Conservation (phyloP, 805 yeast genomes). For the Hermanozyma aechmeae region DNA sequence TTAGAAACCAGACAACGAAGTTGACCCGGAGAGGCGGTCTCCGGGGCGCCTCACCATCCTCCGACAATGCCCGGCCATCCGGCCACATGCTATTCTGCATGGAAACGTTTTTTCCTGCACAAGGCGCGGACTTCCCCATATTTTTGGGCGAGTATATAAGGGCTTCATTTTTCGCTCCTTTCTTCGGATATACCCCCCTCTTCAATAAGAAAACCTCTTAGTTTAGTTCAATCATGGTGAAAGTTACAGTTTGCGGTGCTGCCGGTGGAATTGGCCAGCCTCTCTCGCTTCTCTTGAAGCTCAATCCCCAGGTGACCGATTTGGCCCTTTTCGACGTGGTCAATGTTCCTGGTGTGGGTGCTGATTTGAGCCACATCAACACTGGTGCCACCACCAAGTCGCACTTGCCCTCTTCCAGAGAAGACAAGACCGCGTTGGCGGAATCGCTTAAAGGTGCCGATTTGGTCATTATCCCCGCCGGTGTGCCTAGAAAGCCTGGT, state of each 20-base stretch:
- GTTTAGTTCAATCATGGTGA: slow-evolving; percentile 31
- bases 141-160: too few species aligned
- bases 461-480: slow-evolving; percentile 65
- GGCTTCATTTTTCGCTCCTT: too few species aligned
- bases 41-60: too few species aligned
- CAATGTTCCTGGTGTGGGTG: slow-evolving; percentile 77
- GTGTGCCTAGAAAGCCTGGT: slow-evolving; percentile 90
- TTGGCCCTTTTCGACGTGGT: slow-evolving; percentile 81
- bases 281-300: slow-evolving; percentile 68
- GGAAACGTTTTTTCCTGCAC: too few species aligned
- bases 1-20: too few species aligned
- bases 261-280: slow-evolving; percentile 97
- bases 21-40: too few species aligned
- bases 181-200: too few species aligned
- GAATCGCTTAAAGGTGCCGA: slow-evolving; percentile 37
- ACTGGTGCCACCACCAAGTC: slow-evolving; percentile 54
- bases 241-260: slow-evolving; percentile 84
- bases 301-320: slow-evolving; percentile 52
- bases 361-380: slow-evolving; percentile 79
- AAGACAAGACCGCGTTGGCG: slow-evolving; percentile 37
- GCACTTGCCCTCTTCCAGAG: slow-evolving; percentile 48
- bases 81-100: too few species aligned
- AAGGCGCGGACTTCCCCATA: slow-evolving; percentile 2
- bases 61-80: too few species aligned
- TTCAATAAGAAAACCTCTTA: not conserved